These are phyloP conservation scores for Platanthera zijinensis DNA, from an alignment of 106 monocot genomes.

Conservation along the genomic window DNA sequence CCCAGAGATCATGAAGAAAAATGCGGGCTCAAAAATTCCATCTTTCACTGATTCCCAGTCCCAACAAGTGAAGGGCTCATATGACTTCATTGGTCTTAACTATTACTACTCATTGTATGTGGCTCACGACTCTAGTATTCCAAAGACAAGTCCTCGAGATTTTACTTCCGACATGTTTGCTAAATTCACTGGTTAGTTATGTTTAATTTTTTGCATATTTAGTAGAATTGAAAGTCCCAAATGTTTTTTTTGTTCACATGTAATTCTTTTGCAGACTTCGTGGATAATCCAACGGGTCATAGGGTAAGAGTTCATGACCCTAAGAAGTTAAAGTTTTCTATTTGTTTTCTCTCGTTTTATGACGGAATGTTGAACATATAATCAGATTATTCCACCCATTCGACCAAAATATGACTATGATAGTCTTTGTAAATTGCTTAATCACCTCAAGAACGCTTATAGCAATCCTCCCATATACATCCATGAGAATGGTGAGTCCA, in stretches of 20 bases:
- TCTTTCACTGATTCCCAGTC: slow-evolving; percentile 11
- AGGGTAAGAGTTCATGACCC: not conserved
- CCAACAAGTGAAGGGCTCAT: slow-evolving; percentile 14
- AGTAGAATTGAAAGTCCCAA: not conserved
- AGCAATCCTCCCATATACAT: slow-evolving; percentile 14
- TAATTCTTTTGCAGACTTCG: slow-evolving; percentile 1
- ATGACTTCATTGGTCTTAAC: slow-evolving; percentile 23
- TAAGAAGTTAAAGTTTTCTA: not conserved
- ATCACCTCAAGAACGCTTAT: slow-evolving; percentile 5
- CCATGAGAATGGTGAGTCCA: slow-evolving; percentile 16
- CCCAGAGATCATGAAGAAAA: slow-evolving; percentile 18
- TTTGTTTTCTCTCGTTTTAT: not conserved
- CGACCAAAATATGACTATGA: not conserved
- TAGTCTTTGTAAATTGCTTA: not conserved
- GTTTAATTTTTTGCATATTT: not conserved
- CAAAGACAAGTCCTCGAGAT: slow-evolving; percentile 4
- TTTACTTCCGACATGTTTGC: slow-evolving; percentile 4
- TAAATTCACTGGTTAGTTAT: slow-evolving; percentile 4
- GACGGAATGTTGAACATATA: not conserved
- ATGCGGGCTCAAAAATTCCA: slow-evolving; percentile 12
- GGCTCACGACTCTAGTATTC: not conserved
- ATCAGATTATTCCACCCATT: not conserved
- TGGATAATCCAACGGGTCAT: not conserved
- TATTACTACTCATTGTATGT: slow-evolving; percentile 12
- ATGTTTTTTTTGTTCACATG: not conserved